Evolutionary conservation across 108 stramenopile genomes (phyloP).

Genomic region (Cyclostephanos invisitatus): DNA sequence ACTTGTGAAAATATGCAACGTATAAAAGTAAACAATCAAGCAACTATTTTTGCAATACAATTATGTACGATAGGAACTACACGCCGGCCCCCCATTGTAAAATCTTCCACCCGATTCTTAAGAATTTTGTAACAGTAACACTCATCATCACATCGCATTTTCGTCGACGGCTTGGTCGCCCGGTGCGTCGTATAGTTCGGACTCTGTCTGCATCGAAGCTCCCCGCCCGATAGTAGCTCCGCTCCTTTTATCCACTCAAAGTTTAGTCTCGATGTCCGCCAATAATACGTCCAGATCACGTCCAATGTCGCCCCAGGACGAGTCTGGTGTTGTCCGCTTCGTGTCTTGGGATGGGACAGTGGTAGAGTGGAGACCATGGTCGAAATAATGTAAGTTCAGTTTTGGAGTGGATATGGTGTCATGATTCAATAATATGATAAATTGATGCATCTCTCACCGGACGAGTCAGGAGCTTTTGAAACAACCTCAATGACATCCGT

Average conservation of each 20-base stretch:
- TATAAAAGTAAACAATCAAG: too few relatives aligned
- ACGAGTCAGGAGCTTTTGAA: background rate
- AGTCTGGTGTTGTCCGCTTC: background rate
- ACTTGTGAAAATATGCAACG: too few relatives aligned
- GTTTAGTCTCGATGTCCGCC: background rate
- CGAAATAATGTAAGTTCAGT: background rate
- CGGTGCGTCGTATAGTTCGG: background rate
- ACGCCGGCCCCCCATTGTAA: background rate
- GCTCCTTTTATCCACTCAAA: background rate
- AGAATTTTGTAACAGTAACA: background rate
- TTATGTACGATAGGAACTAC: too few relatives aligned
- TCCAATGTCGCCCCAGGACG: background rate
- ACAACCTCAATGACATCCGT: conserved; percentile 8
- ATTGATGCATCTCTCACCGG: background rate
- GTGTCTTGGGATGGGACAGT: background rate
- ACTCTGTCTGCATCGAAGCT: background rate
- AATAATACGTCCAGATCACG: background rate
- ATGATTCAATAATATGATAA: background rate
- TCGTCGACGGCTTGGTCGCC: background rate
- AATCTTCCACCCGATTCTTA: background rate
- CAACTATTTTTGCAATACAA: too few relatives aligned
- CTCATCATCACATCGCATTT: background rate
- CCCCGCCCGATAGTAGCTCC: background rate
- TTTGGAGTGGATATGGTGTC: background rate
- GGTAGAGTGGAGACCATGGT: background rate